These are phyloP conservation scores for Benincasa hispida DNA, from an alignment of 306 rosid genomes.

Conservation along the genomic window DNA sequence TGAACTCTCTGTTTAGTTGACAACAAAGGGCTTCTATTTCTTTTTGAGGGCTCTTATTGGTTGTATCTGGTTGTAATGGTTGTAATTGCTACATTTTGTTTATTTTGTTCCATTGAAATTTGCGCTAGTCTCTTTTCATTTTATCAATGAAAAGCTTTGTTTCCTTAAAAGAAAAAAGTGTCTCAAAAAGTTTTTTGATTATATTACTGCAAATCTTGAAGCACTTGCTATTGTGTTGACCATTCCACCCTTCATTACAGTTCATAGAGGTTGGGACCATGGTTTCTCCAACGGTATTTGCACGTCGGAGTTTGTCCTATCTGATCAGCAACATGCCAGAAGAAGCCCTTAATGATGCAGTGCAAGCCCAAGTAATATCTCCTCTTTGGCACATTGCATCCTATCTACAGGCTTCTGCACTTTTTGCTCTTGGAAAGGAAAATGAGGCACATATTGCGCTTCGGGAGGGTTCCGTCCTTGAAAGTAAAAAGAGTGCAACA, in stretches of 20 bases:
- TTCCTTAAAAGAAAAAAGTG: no score
- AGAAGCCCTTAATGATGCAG: conserved; percentile 75
- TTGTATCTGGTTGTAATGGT: no score
- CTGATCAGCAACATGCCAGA: conserved; percentile 60
- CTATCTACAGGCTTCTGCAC: conserved; percentile 67
- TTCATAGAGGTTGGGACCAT: conserved; percentile 79
- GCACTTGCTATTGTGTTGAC: not conserved
- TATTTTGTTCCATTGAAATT: no score
- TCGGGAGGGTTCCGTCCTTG: conserved; percentile 64
- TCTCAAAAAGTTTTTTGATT: not conserved
- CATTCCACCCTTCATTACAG: conserved; percentile 30
- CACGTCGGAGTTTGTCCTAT: conserved; percentile 82
- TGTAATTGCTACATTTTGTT: no score
- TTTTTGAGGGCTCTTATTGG: no score
- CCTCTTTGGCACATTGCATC: conserved; percentile 77
- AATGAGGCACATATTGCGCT: conserved; percentile 69
- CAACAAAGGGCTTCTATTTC: no score
- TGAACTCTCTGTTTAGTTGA: no score
- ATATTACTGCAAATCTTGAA: not conserved
- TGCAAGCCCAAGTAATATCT: conserved; percentile 64
- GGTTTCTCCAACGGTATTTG: conserved; percentile 80
- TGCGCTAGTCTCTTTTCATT: no score
- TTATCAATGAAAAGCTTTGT: no score
- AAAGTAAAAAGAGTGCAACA: conserved; percentile 43
- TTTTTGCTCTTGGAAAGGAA: conserved; percentile 43